phyloP scores from a whole-genome alignment of 805 yeast genomes.

The Kluyveromyces aestuarii region DNA sequence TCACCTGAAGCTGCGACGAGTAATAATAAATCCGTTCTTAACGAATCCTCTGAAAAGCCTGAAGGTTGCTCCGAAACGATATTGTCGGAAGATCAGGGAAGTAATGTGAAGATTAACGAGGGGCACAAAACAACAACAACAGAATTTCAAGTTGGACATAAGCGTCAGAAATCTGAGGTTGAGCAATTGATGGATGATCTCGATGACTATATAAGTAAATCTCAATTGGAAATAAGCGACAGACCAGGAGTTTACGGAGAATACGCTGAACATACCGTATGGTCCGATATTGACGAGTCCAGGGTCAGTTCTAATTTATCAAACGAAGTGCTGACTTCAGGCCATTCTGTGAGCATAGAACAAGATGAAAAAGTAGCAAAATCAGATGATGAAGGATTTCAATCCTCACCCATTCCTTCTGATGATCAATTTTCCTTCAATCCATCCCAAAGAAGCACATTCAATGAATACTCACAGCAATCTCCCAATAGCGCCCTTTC shows the following conservation, averaged over 20 bases:
- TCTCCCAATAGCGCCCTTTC: no score
- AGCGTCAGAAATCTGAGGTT: slow-evolving; percentile 25
- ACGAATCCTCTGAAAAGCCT: background rate
- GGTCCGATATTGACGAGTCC: background rate
- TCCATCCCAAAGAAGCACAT: background rate
- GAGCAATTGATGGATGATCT: slow-evolving; percentile 28
- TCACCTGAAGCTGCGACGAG: background rate
- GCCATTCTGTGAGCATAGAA: background rate
- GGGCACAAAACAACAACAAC: background rate
- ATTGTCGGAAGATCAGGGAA: background rate
- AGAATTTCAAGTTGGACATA: slow-evolving; percentile 9
- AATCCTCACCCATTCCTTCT: no score
- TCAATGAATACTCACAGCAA: no score
- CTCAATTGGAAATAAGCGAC: background rate
- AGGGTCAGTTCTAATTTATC: background rate
- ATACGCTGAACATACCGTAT: no score
- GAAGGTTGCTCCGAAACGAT: background rate
- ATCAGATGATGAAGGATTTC: background rate
- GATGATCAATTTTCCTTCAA: background rate
- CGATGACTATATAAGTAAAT: slow-evolving; percentile 17
- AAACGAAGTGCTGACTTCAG: no score
- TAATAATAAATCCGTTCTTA: background rate
- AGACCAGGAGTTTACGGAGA: background rate
- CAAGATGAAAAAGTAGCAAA: no score
- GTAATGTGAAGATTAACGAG: background rate